Conservation (phyloP, 352 stramenopile species). For the Saprolegnia parasitica region DNA sequence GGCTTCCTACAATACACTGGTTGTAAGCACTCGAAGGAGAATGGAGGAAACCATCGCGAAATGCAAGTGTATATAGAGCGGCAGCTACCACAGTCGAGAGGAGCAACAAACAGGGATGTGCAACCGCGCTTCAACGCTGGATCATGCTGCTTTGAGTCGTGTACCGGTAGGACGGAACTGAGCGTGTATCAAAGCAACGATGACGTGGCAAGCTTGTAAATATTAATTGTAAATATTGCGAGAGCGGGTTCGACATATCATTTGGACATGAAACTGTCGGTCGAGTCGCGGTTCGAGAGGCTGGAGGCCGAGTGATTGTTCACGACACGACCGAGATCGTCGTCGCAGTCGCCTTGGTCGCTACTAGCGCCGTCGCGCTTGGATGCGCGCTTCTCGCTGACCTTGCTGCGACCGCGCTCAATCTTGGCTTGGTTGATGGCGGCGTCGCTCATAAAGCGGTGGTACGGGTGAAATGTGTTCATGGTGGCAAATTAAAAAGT, state of each 20-base stretch:
- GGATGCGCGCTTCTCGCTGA: not conserved
- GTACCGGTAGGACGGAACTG: too few species aligned
- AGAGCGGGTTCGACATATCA: not conserved
- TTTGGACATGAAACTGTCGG: slow-evolving; percentile 7
- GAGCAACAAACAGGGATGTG: too few species aligned
- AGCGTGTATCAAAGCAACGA: too few species aligned
- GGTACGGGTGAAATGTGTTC: slow-evolving; percentile 12
- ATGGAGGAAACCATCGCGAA: too few species aligned
- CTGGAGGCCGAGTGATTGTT: slow-evolving; percentile 1
- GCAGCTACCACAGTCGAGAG: too few species aligned
- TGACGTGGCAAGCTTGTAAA: not conserved
- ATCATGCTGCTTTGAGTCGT: too few species aligned
- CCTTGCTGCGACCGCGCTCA: not conserved
- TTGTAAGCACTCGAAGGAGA: too few species aligned
- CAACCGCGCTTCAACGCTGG: too few species aligned
- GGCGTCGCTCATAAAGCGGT: slow-evolving; percentile 1
- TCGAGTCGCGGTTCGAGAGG: not conserved
- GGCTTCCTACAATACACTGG: too few species aligned
- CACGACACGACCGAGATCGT: not conserved
- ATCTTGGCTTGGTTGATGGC: not conserved
- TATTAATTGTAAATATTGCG: not conserved
- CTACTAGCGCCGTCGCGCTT: slow-evolving; percentile 1
- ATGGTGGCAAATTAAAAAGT: slow-evolving; percentile 4
- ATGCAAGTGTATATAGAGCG: too few species aligned
- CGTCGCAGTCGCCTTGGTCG: not conserved